A percentile compares a stretch with the other conserved stretches of the same genome.
Conservation (phyloP, 371 early-diverging fungal genomes). For the Mortierella sp. region DNA sequence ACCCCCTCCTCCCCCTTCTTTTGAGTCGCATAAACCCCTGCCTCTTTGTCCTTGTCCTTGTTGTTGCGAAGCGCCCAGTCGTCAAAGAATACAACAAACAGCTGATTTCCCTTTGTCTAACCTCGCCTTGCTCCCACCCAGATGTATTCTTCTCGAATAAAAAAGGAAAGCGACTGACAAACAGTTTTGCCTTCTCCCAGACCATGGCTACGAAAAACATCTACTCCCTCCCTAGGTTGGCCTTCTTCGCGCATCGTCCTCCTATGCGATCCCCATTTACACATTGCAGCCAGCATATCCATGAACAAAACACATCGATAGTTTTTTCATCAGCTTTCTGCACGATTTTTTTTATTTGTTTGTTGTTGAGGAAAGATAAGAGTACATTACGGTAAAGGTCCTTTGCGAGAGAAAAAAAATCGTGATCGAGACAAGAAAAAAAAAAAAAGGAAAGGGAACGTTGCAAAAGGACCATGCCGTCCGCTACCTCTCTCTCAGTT, state of each 20-base stretch:
- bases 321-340: not conserved
- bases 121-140: not conserved
- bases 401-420: not conserved
- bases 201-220: not conserved
- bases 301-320: too few relatives aligned
- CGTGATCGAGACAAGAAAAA: not conserved
- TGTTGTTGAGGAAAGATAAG: not conserved
- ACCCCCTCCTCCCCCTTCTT: not conserved
- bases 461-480: not conserved
- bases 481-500: not conserved
- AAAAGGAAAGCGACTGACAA: conserved; percentile 17
- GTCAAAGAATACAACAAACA: not conserved
- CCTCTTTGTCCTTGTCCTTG: not conserved
- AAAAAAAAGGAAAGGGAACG: not conserved
- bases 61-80: not conserved
- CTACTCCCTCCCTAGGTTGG: not conserved
- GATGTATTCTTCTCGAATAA: not conserved
- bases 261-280: not conserved
- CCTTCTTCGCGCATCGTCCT: not conserved
- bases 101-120: not conserved
- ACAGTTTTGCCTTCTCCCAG: conserved; percentile 5
- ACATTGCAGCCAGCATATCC: too few relatives aligned
- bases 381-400: not conserved
- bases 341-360: not conserved
- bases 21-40: not conserved